Base-by-base conservation (phyloP, 1,284 basidiomycete genomes). In the Malassezia sp. region DNA sequence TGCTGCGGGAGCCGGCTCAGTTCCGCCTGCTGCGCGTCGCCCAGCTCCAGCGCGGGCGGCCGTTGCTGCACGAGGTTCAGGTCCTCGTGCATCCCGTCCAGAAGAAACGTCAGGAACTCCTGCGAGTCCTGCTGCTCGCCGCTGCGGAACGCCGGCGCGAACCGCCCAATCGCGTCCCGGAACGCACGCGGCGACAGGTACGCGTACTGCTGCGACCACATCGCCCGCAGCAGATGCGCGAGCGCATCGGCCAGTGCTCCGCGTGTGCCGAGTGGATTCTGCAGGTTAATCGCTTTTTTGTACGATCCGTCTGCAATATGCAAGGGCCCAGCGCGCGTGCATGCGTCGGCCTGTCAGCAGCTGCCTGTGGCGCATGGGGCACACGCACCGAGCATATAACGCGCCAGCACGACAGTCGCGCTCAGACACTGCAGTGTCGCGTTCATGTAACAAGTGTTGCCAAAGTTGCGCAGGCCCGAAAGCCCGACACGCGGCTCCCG, bases 251-350 rank as follows among this genome's bases (percentile, higher is more conserved):
- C 85, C 12, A 97, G 73, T 24, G 77, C 77, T 1, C 93, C 93
- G 63, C 88, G 83, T 0, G 87, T 88, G 2, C 91, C 90, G 38
- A 95, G 72, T 1, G 83, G 80, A 71, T 97, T 96, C 42, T 80
- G 71, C 67, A 79, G 79, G 68, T 99, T 97, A 62, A 99, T 81
- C 3, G 85, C 85, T 55, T 72, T 78, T 71, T 81, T 84, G 80
- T 86, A 96, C 29, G 82, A 77, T 2, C 85, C 84, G 34, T 65
- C 66, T n/a, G n/a, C n/a, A n/a, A n/a, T n/a, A n/a, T n/a, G n/a
- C n/a, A 38, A n/a, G 12, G 17, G 36, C 15, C 9, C n/a, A n/a
- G n/a, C n/a, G n/a, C n/a, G n/a, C n/a, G n/a, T n/a, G n/a, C n/a
- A n/a, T n/a, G n/a, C n/a, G n/a, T n/a, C n/a, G n/a, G n/a, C n/a